These are phyloP conservation scores for Multifurca ochricompacta DNA, from an alignment of 768 basidiomycete genomes.

Conservation along the genomic window DNA sequence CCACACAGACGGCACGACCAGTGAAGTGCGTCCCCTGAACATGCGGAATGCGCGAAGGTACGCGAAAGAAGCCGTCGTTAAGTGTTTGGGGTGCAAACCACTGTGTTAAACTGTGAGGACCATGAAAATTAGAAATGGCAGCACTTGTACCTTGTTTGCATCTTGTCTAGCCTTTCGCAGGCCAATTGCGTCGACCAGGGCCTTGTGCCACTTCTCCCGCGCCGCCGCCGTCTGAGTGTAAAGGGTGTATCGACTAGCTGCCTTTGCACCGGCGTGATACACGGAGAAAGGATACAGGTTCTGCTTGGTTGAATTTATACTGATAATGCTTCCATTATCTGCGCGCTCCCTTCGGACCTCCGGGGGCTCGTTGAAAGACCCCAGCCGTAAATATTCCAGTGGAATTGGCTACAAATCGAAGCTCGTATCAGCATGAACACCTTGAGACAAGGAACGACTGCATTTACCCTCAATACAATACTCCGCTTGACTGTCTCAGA, in stretches of 20 bases:
- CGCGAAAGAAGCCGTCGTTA: slow-evolving; percentile 55
- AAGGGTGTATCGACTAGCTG: slow-evolving; percentile 61
- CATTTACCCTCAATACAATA: slow-evolving; percentile 59
- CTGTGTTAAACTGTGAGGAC: slow-evolving; percentile 30
- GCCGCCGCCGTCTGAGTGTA: slow-evolving; percentile 51
- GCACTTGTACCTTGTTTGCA: slow-evolving; percentile 53
- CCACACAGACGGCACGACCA: slow-evolving; percentile 53
- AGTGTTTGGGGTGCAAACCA: slow-evolving; percentile 57
- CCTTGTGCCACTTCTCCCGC: slow-evolving; percentile 56
- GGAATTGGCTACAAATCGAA: slow-evolving; percentile 58
- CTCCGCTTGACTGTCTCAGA: slow-evolving; percentile 42
- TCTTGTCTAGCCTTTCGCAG: slow-evolving; percentile 61
- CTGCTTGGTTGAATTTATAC: slow-evolving; percentile 42
- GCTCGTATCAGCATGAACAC: slow-evolving; percentile 7
- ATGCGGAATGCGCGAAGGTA: slow-evolving; percentile 28
- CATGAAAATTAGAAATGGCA: background rate
- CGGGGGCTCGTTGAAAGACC: slow-evolving; percentile 47
- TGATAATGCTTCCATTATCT: slow-evolving; percentile 52
- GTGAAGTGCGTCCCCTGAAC: slow-evolving; percentile 34
- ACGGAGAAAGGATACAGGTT: slow-evolving; percentile 71
- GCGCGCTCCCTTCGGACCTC: slow-evolving; percentile 58
- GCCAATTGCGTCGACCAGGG: slow-evolving; percentile 53
- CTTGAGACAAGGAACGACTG: background rate
- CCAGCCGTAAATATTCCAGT: slow-evolving; percentile 68
- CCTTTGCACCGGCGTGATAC: slow-evolving; percentile 55